Percentiles rank a stretch among this genome's conserved stretches.
phyloP scores from a whole-genome alignment of 2,329 filamentous ascomycete species.

The Paraphoma sp. region DNA sequence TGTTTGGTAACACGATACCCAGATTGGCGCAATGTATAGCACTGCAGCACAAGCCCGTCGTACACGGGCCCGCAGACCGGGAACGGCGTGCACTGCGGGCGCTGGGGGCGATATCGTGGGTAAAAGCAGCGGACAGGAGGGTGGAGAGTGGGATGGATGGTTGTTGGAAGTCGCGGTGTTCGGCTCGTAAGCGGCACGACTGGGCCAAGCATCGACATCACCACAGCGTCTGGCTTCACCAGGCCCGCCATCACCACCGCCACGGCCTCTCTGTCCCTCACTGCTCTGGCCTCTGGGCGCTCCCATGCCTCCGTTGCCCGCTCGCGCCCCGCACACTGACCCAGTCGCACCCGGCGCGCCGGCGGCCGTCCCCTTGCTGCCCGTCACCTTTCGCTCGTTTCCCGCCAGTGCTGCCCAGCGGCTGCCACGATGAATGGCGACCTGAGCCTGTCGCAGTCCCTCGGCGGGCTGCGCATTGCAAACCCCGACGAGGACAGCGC shows the following conservation, averaged over 20 bases:
- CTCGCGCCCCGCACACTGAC: conserved; percentile 18
- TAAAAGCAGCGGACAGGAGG: background rate
- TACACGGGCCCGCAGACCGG: conserved; percentile 8
- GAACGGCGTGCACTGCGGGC: background rate
- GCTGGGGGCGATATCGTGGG: conserved; percentile 3
- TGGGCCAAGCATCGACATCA: conserved; percentile 29
- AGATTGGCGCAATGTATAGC: conserved; percentile 1
- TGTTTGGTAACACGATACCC: conserved; percentile 27
- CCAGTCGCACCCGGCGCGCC: conserved; percentile 23
- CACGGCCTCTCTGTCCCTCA: conserved; percentile 18
- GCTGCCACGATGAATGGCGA: conserved; percentile 79
- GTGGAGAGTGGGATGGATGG: background rate
- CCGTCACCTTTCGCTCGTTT: conserved; percentile 28
- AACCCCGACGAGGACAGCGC: conserved; percentile 81
- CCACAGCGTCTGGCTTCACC: conserved; percentile 14
- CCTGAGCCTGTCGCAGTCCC: conserved; percentile 86
- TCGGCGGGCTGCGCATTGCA: conserved; percentile 94
- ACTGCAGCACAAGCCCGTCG: conserved; percentile 17
- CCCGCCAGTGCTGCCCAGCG: conserved; percentile 27
- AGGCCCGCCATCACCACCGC: conserved; percentile 21
- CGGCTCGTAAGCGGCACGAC: conserved; percentile 4
- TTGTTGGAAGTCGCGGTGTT: conserved; percentile 9
- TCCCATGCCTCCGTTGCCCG: conserved; percentile 33
- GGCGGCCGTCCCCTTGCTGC: conserved; percentile 27
- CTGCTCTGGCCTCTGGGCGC: conserved; percentile 39